A percentile compares a stretch with the other conserved stretches of the same genome.
phyloP scores from a whole-genome alignment of 2,329 filamentous ascomycete species.

The Simplicillium sp. region DNA sequence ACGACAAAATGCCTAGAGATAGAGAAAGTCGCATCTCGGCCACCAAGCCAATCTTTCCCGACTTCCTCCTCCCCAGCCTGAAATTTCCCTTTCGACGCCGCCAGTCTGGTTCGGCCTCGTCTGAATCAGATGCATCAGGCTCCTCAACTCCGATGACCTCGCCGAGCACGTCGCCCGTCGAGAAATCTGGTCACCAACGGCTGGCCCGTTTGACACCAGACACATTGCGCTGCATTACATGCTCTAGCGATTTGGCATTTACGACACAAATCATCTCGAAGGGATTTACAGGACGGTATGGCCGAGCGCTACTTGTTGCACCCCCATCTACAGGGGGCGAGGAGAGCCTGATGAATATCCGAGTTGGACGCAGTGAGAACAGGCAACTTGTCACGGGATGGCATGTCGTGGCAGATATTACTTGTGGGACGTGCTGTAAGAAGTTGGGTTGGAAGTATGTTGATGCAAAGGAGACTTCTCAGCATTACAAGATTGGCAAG shows the following conservation, averaged over 20 bases:
- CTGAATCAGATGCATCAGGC: conserved; percentile 16
- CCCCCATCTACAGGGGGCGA: conserved; percentile 18
- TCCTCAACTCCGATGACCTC: conserved; percentile 14
- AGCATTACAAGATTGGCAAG: conserved; percentile 61
- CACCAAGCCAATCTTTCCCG: conserved; percentile 36
- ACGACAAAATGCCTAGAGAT: conserved; percentile 9
- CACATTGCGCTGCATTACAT: conserved; percentile 48
- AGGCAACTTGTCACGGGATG: conserved; percentile 52
- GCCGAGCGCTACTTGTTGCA: conserved; percentile 52
- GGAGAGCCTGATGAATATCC: conserved; percentile 41
- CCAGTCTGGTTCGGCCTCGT: conserved; percentile 24
- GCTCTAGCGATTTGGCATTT: conserved; percentile 52
- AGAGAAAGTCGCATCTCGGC: conserved; percentile 29
- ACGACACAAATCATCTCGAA: conserved; percentile 53
- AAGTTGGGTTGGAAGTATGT: conserved; percentile 62
- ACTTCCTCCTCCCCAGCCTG: conserved; percentile 42
- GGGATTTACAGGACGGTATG: conserved; percentile 57
- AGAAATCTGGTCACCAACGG: conserved; percentile 11
- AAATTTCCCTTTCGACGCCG: conserved; percentile 36
- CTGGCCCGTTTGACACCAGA: conserved; percentile 38
- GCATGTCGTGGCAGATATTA: conserved; percentile 56
- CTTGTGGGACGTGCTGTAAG: conserved; percentile 42
- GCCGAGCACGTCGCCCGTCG: conserved; percentile 16
- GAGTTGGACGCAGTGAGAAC: conserved; percentile 42
- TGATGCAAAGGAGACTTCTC: conserved; percentile 46